Conservation (phyloP, 2,329 filamentous ascomycete species). For the Aspergillus sp. region DNA sequence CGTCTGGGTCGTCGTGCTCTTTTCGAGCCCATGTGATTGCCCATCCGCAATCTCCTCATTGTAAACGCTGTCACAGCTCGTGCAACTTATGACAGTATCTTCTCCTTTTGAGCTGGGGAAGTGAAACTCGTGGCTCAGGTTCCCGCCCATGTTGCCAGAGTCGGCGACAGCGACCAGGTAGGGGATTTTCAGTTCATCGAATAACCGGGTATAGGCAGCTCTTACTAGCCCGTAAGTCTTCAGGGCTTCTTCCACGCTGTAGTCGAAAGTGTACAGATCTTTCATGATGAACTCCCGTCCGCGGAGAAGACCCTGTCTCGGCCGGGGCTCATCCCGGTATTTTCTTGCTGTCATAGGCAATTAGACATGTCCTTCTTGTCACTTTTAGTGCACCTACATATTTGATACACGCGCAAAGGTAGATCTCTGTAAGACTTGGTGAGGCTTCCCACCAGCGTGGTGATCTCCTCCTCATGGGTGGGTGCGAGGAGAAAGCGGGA, state of each 20-base stretch:
- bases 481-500: slow-evolving; percentile 75
- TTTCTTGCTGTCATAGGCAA: slow-evolving; percentile 64
- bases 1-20: slow-evolving; percentile 4
- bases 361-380: neutral
- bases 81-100: slow-evolving; percentile 77
- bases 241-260: slow-evolving; percentile 65
- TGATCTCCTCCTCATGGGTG: slow-evolving; percentile 97
- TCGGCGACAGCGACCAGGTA: slow-evolving; percentile 84
- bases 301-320: slow-evolving; percentile 81
- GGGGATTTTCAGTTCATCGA: slow-evolving; percentile 78
- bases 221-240: slow-evolving; percentile 76
- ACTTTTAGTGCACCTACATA: slow-evolving; percentile 54
- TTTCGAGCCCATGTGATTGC: slow-evolving; percentile 20
- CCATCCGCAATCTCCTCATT: slow-evolving; percentile 81
- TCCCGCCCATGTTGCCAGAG: slow-evolving; percentile 94
- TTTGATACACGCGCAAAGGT: slow-evolving; percentile 86
- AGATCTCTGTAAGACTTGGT: slow-evolving; percentile 82
- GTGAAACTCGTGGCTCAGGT: slow-evolving; percentile 92
- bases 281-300: slow-evolving; percentile 97
- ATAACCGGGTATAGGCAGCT: slow-evolving; percentile 70
- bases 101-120: slow-evolving; percentile 77
- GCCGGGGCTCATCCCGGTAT: slow-evolving; percentile 88
- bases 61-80: slow-evolving; percentile 69
- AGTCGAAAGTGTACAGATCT: slow-evolving; percentile 94
- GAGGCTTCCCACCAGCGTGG: slow-evolving; percentile 68